phyloP scores from a whole-genome alignment of 2,329 filamentous ascomycete species.

The Botrytis elliptica region DNA sequence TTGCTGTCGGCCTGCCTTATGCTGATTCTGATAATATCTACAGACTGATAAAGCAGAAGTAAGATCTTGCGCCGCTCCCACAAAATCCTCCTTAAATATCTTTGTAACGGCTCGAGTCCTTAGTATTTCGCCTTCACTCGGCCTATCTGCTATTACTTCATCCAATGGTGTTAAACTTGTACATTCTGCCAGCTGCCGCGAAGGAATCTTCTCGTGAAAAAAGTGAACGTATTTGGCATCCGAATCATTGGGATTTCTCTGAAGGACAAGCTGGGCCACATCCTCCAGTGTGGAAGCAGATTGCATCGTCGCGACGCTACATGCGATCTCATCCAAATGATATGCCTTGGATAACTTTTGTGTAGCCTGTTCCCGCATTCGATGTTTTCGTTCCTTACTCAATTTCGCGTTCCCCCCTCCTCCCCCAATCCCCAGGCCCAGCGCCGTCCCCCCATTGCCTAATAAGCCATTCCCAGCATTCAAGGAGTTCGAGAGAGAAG shows the following conservation, averaged over 20 bases:
- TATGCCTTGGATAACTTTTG: conserved; percentile 77
- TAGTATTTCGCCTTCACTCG: conserved; percentile 63
- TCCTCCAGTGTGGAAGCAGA: conserved; percentile 74
- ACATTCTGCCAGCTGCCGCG: conserved; percentile 67
- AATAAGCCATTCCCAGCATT: conserved; percentile 52
- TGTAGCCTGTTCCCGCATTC: conserved; percentile 78
- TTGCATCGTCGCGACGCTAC: conserved; percentile 82
- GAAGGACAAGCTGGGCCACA: conserved; percentile 70
- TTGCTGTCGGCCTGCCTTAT: conserved; percentile 42
- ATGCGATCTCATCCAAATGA: conserved; percentile 77
- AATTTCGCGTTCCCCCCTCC: conserved; percentile 63
- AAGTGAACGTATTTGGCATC: conserved; percentile 89
- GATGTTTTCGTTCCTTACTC: conserved; percentile 72
- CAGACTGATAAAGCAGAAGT: conserved; percentile 60
- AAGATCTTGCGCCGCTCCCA: conserved; percentile 68
- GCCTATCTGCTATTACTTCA: conserved; percentile 63
- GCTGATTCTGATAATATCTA: conserved; percentile 39
- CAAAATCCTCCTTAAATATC: conserved; percentile 72
- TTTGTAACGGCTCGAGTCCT: conserved; percentile 73
- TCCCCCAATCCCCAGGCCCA: conserved; percentile 56
- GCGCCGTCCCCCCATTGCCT: conserved; percentile 48
- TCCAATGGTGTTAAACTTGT: conserved; percentile 66
- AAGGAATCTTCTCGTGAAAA: conserved; percentile 87
- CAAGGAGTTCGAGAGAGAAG: conserved; percentile 56
- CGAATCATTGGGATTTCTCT: conserved; percentile 63